Percentiles rank a stretch among this genome's conserved stretches.
Conservation (phyloP, 768 basidiomycete species). For the Russula ochroleuca region DNA sequence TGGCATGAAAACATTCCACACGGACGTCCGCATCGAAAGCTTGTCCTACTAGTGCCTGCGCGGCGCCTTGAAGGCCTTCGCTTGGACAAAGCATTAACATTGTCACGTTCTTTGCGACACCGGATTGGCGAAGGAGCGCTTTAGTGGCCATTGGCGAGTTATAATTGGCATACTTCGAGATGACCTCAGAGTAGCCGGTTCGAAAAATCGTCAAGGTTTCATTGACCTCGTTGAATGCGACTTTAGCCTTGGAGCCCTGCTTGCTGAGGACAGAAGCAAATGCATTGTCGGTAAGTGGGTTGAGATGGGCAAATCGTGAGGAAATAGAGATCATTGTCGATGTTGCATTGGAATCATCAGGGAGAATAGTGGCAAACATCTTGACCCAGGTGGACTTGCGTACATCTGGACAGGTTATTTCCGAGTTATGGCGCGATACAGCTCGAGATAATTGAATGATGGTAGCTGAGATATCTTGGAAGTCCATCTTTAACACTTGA, state of each 20-base stretch:
- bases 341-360: constrained; percentile 55
- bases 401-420: constrained; percentile 37
- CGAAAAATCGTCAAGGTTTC: constrained; percentile 52
- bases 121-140: constrained; percentile 51
- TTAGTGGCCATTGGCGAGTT: constrained; percentile 49
- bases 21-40: constrained; percentile 90
- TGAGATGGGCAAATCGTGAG: constrained; percentile 61
- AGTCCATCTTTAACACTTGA: constrained; percentile 35
- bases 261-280: constrained; percentile 41
- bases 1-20: constrained; percentile 76
- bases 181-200: constrained; percentile 55
- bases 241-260: constrained; percentile 30
- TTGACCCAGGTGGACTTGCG: constrained; percentile 65
- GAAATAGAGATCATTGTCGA: constrained; percentile 55
- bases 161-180: constrained; percentile 64
- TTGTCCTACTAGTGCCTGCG: constrained; percentile 74
- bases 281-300: constrained; percentile 51
- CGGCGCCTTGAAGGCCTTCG: constrained; percentile 65
- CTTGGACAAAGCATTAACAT: constrained; percentile 79
- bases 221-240: constrained; percentile 56
- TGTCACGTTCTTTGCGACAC: constrained; percentile 56
- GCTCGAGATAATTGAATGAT: constrained; percentile 38
- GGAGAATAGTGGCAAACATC: constrained; percentile 55
- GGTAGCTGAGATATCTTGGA: constrained; percentile 33
- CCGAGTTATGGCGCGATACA: constrained; percentile 39